These are phyloP conservation scores for Rhodotorula sp. DNA, from an alignment of 1,284 basidiomycete species.

Conservation along the genomic window DNA sequence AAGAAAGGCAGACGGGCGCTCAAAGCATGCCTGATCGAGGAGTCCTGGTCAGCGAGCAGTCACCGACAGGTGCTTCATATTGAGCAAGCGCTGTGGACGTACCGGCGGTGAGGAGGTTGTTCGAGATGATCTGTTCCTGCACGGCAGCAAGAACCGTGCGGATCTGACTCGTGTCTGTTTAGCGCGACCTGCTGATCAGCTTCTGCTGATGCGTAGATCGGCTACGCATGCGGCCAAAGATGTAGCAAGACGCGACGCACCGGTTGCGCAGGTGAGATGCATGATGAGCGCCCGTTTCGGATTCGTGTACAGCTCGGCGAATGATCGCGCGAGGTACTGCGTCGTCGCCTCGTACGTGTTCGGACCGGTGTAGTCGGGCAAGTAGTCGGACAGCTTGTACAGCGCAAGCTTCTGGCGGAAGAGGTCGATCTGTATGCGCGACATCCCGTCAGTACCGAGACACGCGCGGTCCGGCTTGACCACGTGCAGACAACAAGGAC, in stretches of 20 bases:
- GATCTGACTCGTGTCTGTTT: slow-evolving; percentile 40
- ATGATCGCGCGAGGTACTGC: slow-evolving; percentile 47
- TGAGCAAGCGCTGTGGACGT: background rate
- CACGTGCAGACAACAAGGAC: slow-evolving; percentile 37
- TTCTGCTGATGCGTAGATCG: too few relatives aligned
- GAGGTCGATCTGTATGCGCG: background rate
- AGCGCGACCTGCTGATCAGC: background rate
- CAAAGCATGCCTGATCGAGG: too few relatives aligned
- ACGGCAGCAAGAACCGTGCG: slow-evolving; percentile 50
- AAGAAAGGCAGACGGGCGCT: too few relatives aligned
- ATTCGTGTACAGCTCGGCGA: slow-evolving; percentile 47
- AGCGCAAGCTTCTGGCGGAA: slow-evolving; percentile 19
- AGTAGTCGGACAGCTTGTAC: slow-evolving; percentile 11
- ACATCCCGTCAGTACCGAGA: background rate
- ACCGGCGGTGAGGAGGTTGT: slow-evolving; percentile 28
- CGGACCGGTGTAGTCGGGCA: slow-evolving; percentile 22
- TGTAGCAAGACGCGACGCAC: slow-evolving; percentile 22
- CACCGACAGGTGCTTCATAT: too few relatives aligned
- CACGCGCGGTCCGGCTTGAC: background rate
- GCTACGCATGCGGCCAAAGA: too few relatives aligned
- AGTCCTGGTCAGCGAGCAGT: too few relatives aligned
- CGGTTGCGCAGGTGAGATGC: slow-evolving; percentile 50
- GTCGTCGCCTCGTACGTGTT: slow-evolving; percentile 18
- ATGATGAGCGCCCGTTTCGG: slow-evolving; percentile 47
- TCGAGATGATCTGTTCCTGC: slow-evolving; percentile 43